A percentile compares a stretch with the other conserved stretches of the same genome.
phyloP scores from a whole-genome alignment of 441 rosid genomes.

The Gossypium lobatum region DNA sequence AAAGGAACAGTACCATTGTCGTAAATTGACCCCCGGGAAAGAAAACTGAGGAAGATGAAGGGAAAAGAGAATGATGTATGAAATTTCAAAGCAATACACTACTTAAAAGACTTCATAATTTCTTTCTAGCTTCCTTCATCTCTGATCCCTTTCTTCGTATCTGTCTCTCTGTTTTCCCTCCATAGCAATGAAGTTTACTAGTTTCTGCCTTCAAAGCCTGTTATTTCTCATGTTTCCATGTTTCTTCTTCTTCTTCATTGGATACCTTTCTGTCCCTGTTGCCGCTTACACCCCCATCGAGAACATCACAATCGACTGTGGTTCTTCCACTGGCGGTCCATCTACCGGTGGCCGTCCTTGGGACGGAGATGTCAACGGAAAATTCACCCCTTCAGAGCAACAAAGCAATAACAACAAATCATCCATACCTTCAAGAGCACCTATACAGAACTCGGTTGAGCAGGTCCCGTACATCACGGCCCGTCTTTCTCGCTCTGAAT shows the following conservation, averaged over 20 bases:
- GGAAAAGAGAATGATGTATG: not conserved
- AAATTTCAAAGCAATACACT: not conserved
- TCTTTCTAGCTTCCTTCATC: not conserved
- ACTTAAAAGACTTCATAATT: not conserved
- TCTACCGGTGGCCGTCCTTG: not conserved
- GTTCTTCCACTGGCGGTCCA: not conserved
- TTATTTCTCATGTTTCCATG: not conserved
- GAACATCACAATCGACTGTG: not conserved
- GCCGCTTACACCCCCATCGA: not conserved
- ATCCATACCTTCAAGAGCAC: not conserved
- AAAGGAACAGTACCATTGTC: not conserved
- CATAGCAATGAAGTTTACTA: not conserved
- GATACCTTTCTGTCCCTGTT: not conserved
- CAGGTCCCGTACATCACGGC: not conserved
- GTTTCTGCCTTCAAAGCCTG: not conserved
- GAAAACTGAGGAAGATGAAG: not conserved
- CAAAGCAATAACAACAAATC: not conserved
- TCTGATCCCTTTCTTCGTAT: not conserved
- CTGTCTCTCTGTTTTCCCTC: not conserved
- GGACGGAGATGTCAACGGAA: not conserved
- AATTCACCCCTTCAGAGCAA: not conserved
- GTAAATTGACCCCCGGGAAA: not conserved
- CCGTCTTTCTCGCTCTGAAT: slow-evolving; percentile 24
- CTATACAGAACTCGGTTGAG: not conserved
- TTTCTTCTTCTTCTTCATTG: not conserved